These are phyloP conservation scores for Psilocybe subaeruginosa DNA, from an alignment of 768 basidiomycete species.

Conservation along the genomic window DNA sequence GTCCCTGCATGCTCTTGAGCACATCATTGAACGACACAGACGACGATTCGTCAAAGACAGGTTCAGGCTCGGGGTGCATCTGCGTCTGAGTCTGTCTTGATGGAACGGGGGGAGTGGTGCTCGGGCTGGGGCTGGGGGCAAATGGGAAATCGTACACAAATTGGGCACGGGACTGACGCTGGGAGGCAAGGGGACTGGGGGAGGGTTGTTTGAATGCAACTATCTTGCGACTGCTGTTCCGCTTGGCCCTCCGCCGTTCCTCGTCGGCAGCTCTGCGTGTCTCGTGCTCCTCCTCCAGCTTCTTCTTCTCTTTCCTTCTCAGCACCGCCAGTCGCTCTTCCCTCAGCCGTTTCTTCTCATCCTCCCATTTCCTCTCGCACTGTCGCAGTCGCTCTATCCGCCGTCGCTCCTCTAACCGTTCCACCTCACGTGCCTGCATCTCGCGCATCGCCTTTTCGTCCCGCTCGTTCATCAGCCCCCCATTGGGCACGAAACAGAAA, in stretches of 20 bases:
- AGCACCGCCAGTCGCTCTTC: constrained; percentile 38
- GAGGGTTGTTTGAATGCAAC: constrained; percentile 16
- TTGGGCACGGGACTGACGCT: not conserved
- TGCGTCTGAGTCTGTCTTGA: constrained; percentile 26
- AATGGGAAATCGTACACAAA: constrained; percentile 24
- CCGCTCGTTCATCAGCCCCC: constrained; percentile 43
- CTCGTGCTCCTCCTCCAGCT: constrained; percentile 29
- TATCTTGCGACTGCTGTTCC: constrained; percentile 20
- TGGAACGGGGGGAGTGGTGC: constrained; percentile 4
- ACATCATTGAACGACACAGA: constrained; percentile 61
- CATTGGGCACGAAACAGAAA: constrained; percentile 47
- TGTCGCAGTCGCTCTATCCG: constrained; percentile 44
- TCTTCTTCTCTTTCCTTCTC: constrained; percentile 32
- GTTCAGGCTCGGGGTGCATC: constrained; percentile 10
- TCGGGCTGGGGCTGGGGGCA: not conserved
- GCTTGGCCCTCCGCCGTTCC: constrained; percentile 27
- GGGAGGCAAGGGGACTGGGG: constrained; percentile 10
- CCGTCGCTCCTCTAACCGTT: constrained; percentile 35
- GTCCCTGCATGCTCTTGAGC: constrained; percentile 57
- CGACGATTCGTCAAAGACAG: constrained; percentile 37
- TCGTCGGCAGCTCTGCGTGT: constrained; percentile 26
- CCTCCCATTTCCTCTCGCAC: constrained; percentile 53
- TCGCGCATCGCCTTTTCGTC: constrained; percentile 40
- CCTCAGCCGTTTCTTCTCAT: constrained; percentile 45
- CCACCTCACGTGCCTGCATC: constrained; percentile 39